Percentiles rank a stretch among this genome's conserved stretches.
Conservation (phyloP, 2,329 filamentous ascomycete species). For the Amylocarpus encephaloides region DNA sequence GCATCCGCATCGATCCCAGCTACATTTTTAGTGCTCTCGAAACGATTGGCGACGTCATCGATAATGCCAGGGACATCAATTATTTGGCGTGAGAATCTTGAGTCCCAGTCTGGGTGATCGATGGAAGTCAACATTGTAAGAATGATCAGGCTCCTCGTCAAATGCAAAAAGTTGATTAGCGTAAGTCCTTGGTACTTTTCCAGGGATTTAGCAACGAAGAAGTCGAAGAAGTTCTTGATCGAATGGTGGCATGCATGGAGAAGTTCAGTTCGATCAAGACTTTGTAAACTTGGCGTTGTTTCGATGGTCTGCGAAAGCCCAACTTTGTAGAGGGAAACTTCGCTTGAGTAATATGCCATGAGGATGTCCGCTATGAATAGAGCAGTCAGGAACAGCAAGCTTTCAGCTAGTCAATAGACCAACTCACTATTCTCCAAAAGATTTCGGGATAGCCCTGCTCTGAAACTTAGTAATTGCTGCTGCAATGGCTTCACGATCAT, state of each 20-base stretch:
- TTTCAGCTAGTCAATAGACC: not conserved
- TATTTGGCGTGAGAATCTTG: slow-evolving; percentile 30
- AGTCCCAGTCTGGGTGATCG: slow-evolving; percentile 35
- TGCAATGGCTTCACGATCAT: slow-evolving; percentile 14
- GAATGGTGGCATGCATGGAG: slow-evolving; percentile 16
- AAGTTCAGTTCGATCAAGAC: slow-evolving; percentile 16
- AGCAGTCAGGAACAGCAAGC: not conserved
- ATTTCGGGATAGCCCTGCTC: not conserved
- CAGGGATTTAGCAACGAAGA: slow-evolving; percentile 7
- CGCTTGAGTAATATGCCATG: slow-evolving; percentile 5
- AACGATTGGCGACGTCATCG: slow-evolving; percentile 29
- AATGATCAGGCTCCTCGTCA: slow-evolving; percentile 32
- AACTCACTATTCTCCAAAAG: slow-evolving; percentile 12
- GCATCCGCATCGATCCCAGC: slow-evolving; percentile 11
- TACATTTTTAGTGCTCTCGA: slow-evolving; percentile 15
- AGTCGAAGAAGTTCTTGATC: slow-evolving; percentile 13
- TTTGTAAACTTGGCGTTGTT: not conserved
- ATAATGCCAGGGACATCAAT: slow-evolving; percentile 30
- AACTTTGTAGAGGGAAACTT: slow-evolving; percentile 14
- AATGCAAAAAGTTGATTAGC: slow-evolving; percentile 22
- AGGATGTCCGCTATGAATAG: slow-evolving; percentile 6
- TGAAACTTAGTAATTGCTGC: slow-evolving; percentile 8
- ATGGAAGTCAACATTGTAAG: slow-evolving; percentile 35
- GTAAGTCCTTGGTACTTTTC: slow-evolving; percentile 10
- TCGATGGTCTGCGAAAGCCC: slow-evolving; percentile 11